Evolutionary conservation across 805 yeast genomes (phyloP), one percentile per base, ranked within the genome.

Genomic region (Saccharomyces mikatae): DNA sequence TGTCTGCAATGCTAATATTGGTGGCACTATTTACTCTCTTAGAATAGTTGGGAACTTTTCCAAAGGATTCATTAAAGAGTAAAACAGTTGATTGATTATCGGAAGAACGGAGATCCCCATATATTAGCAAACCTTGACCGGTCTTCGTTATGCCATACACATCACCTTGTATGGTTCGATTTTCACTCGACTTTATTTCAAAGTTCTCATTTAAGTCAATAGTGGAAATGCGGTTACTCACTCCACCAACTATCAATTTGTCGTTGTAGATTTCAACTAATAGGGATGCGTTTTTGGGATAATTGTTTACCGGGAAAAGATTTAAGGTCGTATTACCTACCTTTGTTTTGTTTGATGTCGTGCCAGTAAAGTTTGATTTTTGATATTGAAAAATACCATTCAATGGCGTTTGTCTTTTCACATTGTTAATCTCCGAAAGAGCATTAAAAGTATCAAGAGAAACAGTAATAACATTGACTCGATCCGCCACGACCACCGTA

Each of bases 351-450:
- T 70, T 59, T 9, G 70, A 61, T 46, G 65, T 60, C 11, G 62
- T 57, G 4, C 66, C 50, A 9, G 85, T 72, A 66, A 87, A 89
- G 66, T 90, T 90, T 2, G 80, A 69, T 41, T 83, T 71, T 0
- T 89, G 83, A 68, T 85, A 94, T 71, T 92, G 97, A 64, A 92
- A 89, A 22, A 92, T 62, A 9, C 96, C 96, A 67, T 87, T 86
- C 51, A 91, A 67, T 1, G 75, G 63, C 32, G 82, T 55, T 1
- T 74, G 62, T 1, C 72, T 68, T 13, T 44, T 41, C 51, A 72
- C 69, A 50, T 76, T 56, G 4, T 46, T 17, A 36, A 48, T 6
- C 10, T 30, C 13, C 32, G 17, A 41, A 41, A 47, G 28, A 17
- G 36, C 21, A 6, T 49, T 71, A 2, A 69, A 57, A 10, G 57